phyloP scores from a whole-genome alignment of 257 asterid species.

The Mitragyna speciosa region DNA sequence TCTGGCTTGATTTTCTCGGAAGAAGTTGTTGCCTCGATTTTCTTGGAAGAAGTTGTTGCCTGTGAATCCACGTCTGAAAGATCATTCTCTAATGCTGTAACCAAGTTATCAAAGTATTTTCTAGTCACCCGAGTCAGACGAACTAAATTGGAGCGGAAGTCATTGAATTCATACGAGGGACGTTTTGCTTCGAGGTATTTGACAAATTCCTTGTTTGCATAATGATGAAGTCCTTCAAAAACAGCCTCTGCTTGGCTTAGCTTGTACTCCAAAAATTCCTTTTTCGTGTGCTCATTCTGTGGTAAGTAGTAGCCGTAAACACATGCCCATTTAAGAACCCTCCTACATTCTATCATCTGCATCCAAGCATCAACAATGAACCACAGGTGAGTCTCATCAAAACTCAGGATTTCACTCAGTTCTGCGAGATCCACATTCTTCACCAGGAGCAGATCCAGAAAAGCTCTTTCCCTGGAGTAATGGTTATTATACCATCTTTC shows the following conservation, averaged over 20 bases:
- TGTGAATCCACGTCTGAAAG: not conserved
- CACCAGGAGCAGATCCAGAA: not conserved
- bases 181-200: not conserved
- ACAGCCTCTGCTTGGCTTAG: conserved; percentile 44
- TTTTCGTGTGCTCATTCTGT: conserved; percentile 1
- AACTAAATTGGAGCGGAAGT: not conserved
- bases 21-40: no score
- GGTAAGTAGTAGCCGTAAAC: conserved; percentile 40
- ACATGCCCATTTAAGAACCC: conserved; percentile 51
- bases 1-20: not conserved
- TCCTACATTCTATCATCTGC: conserved; percentile 53
- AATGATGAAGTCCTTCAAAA: conserved; percentile 50
- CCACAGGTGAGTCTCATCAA: not conserved
- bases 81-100: conserved; percentile 19
- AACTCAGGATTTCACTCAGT: not conserved
- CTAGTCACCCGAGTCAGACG: conserved; percentile 9
- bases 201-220: conserved; percentile 35
- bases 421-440: not conserved
- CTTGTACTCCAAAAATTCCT: conserved; percentile 32
- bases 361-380: conserved; percentile 40
- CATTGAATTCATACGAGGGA: not conserved
- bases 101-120: conserved; percentile 22
- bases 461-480: not conserved
- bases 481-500: conserved; percentile 21
- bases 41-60: not conserved